Evolutionary conservation across 257 asterid genomes (phyloP).

Genomic region (Nicotiana undulata): DNA sequence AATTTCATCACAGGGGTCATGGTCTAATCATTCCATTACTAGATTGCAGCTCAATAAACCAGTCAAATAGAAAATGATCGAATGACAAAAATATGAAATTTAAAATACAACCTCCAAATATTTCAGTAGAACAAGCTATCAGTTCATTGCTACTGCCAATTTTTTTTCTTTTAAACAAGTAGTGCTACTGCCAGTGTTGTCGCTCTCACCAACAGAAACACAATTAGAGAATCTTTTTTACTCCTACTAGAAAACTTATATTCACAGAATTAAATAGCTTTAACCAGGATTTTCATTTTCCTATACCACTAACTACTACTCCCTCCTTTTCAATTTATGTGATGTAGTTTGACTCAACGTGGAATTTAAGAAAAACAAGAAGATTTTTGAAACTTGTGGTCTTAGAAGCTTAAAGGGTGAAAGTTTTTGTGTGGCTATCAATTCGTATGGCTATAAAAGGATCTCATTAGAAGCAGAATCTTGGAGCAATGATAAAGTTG

Average conservation of each 20-base stretch:
- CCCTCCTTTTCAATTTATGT: too few species aligned
- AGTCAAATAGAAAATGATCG: not conserved
- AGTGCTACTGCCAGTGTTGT: not conserved
- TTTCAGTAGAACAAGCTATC: not conserved
- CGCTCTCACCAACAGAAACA: not conserved
- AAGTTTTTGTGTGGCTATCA: too few species aligned
- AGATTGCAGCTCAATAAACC: not conserved
- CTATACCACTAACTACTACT: too few species aligned
- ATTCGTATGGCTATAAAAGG: too few species aligned
- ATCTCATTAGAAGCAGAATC: too few species aligned
- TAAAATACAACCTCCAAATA: not conserved
- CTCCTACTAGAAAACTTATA: not conserved
- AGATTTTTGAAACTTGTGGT: too few species aligned
- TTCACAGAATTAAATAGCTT: not conserved
- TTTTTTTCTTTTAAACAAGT: too few species aligned
- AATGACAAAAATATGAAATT: not conserved
- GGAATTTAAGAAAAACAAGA: too few species aligned
- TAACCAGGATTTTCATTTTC: not conserved
- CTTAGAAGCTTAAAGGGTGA: too few species aligned
- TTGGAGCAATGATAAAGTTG: too few species aligned
- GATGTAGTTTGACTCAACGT: too few species aligned
- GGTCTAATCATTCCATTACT: not conserved
- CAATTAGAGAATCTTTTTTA: not conserved
- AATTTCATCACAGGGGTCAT: not conserved
- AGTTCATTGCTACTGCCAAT: not conserved